Percentiles rank a stretch among this genome's conserved stretches.
Evolutionary conservation across 2,329 filamentous ascomycete species (phyloP).

Genomic region (Penicillium aurantiogriseum): DNA sequence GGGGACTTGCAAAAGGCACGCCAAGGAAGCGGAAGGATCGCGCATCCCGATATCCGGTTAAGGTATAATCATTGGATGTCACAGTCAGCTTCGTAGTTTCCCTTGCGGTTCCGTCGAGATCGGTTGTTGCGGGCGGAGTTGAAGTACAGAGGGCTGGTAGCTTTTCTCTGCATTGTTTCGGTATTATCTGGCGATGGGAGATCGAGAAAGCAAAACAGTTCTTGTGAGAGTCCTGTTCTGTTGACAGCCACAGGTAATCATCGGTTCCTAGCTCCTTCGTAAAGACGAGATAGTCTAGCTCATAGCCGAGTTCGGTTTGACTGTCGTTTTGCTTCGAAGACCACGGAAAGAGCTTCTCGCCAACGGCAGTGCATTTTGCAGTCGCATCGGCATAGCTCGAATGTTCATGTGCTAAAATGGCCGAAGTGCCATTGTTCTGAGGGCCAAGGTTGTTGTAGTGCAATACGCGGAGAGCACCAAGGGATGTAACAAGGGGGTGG

Average conservation of each 20-base stretch:
- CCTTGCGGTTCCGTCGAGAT: conserved; percentile 13
- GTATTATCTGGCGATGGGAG: conserved; percentile 7
- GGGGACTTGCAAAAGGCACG: conserved; percentile 50
- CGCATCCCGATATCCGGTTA: conserved; percentile 30
- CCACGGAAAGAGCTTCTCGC: conserved; percentile 22
- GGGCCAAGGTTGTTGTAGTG: conserved; percentile 29
- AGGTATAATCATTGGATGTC: conserved; percentile 13
- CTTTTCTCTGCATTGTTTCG: conserved; percentile 13
- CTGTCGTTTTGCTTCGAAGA: conserved; percentile 5
- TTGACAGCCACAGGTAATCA: conserved; percentile 20
- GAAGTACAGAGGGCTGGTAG: conserved; percentile 25
- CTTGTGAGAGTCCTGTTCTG: neutral
- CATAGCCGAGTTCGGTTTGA: conserved; percentile 9
- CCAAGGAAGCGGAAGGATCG: conserved; percentile 44
- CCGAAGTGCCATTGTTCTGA: conserved; percentile 27
- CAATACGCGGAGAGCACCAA: conserved; percentile 22
- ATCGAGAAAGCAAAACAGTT: conserved; percentile 22
- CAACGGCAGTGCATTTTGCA: conserved; percentile 22
- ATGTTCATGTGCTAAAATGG: conserved; percentile 19
- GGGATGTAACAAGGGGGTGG: conserved; percentile 9
- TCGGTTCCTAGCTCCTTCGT: conserved; percentile 10
- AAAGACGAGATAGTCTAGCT: conserved; percentile 25
- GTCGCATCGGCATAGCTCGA: conserved; percentile 14
- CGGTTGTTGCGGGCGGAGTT: conserved; percentile 21
- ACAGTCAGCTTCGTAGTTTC: conserved; percentile 22